phyloP scores from a whole-genome alignment of 768 basidiomycete genomes.

The Suillus luteus region DNA sequence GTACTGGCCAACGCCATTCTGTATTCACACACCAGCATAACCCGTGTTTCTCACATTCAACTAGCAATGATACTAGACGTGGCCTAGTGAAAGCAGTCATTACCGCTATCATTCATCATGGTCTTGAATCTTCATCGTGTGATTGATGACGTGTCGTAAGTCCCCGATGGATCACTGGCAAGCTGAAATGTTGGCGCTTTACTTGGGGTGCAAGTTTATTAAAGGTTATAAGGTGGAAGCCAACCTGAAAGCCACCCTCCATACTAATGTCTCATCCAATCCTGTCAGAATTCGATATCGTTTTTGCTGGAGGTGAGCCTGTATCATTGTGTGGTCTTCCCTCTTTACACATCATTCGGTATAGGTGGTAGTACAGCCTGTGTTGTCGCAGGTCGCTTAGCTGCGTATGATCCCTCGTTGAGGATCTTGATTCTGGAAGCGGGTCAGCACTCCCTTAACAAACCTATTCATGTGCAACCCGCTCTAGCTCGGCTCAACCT shows the following conservation, averaged over 20 bases:
- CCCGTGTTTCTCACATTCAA: too few relatives aligned
- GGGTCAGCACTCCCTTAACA: constrained; percentile 28
- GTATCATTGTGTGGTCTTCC: constrained; percentile 2
- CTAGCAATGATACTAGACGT: too few relatives aligned
- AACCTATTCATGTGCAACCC: constrained; percentile 23
- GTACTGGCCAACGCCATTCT: too few relatives aligned
- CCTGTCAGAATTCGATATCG: constrained; percentile 42
- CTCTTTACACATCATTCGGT: background rate
- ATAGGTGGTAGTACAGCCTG: constrained; percentile 39
- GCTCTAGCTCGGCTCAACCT: constrained; percentile 22
- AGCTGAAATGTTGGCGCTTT: too few relatives aligned
- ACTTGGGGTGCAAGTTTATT: background rate
- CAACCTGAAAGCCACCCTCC: background rate
- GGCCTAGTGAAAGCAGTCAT: too few relatives aligned
- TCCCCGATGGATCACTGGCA: background rate
- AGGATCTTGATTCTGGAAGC: constrained; percentile 31
- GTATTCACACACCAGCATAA: background rate
- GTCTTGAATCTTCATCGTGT: too few relatives aligned
- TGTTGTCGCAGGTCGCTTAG: constrained; percentile 32
- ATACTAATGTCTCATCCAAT: constrained; percentile 6
- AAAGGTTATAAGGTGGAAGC: background rate
- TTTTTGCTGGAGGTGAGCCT: constrained; percentile 56
- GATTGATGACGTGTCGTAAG: background rate
- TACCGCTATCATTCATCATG: too few relatives aligned
- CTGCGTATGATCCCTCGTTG: constrained; percentile 26